Evolutionary conservation across 2,329 filamentous ascomycete genomes (phyloP).

Genomic region (Pseudomassariella vexata): DNA sequence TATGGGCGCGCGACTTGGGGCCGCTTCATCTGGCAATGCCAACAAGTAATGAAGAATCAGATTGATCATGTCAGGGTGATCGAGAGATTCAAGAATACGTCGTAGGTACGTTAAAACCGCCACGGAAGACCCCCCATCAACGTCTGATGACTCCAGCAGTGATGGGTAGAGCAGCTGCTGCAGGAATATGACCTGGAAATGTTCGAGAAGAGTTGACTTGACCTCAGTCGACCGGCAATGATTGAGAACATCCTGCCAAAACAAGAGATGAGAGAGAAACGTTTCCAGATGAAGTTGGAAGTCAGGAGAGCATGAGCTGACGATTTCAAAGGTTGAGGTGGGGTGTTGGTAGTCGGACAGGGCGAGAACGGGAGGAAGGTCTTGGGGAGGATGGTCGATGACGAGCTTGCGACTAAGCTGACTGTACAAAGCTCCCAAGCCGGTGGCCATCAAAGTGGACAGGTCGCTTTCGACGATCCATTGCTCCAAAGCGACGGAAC

Average conservation of each 20-base stretch:
- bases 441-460: slow-evolving; percentile 94
- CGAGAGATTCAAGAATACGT: slow-evolving; percentile 82
- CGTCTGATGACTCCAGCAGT: slow-evolving; percentile 90
- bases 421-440: slow-evolving; percentile 70
- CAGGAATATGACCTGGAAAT: slow-evolving; percentile 94
- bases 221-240: slow-evolving; percentile 91
- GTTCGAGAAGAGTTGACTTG: slow-evolving; percentile 86
- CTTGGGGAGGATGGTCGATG: slow-evolving; percentile 67
- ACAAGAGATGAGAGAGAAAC: slow-evolving; percentile 89
- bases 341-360: slow-evolving; percentile 84
- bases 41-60: slow-evolving; percentile 90
- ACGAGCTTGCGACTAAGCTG: slow-evolving; percentile 72
- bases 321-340: slow-evolving; percentile 62
- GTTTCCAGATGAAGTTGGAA: slow-evolving; percentile 86
- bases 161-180: slow-evolving; percentile 96
- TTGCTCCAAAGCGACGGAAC: slow-evolving; percentile 75
- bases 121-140: slow-evolving; percentile 92
- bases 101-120: slow-evolving; percentile 91
- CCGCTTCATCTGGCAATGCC: slow-evolving; percentile 60
- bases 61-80: slow-evolving; percentile 90
- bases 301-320: slow-evolving; percentile 66
- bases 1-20: slow-evolving; percentile 28
- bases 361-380: slow-evolving; percentile 75
- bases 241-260: slow-evolving; percentile 97
- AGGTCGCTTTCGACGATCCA: slow-evolving; percentile 98